A percentile compares a stretch with the other conserved stretches of the same genome.
Evolutionary conservation across 345 rosid genomes (phyloP).

Genomic region (Lumnitzera littorea): DNA sequence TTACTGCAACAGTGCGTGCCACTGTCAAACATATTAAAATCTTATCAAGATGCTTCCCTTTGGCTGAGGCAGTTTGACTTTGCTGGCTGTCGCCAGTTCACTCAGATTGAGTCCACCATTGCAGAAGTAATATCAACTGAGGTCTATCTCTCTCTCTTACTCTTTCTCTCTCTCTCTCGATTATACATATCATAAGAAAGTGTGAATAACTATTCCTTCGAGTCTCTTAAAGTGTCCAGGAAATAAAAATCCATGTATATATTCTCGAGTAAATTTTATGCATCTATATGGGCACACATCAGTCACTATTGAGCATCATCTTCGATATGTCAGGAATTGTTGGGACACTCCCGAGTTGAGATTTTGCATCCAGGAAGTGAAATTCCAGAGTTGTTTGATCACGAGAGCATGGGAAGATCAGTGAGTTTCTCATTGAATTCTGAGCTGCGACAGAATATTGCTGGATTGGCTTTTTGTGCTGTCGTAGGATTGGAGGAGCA

Average conservation of each 20-base stretch:
- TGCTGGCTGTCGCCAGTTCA: background rate
- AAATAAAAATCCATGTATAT: too few relatives aligned
- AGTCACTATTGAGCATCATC: background rate
- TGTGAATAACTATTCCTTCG: too few relatives aligned
- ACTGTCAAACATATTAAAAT: background rate
- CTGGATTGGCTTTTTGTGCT: background rate
- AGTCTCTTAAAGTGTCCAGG: too few relatives aligned
- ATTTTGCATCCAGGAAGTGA: conserved; percentile 9
- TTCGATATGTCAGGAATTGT: background rate
- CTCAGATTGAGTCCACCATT: too few relatives aligned
- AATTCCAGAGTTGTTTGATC: conserved; percentile 5
- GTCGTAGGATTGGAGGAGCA: background rate
- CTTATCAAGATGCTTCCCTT: too few relatives aligned
- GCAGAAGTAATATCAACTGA: too few relatives aligned
- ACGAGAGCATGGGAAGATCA: background rate
- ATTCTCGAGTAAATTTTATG: background rate
- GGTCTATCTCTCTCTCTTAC: too few relatives aligned
- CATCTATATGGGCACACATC: background rate
- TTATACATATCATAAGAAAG: too few relatives aligned
- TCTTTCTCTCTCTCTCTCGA: too few relatives aligned
- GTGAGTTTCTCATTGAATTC: background rate
- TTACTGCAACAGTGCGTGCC: background rate
- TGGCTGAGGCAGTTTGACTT: background rate
- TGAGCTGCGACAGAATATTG: background rate
- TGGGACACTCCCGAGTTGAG: conserved; percentile 5